phyloP scores from a whole-genome alignment of 495 filamentous ascomycete genomes.

The Penicillium taxi region DNA sequence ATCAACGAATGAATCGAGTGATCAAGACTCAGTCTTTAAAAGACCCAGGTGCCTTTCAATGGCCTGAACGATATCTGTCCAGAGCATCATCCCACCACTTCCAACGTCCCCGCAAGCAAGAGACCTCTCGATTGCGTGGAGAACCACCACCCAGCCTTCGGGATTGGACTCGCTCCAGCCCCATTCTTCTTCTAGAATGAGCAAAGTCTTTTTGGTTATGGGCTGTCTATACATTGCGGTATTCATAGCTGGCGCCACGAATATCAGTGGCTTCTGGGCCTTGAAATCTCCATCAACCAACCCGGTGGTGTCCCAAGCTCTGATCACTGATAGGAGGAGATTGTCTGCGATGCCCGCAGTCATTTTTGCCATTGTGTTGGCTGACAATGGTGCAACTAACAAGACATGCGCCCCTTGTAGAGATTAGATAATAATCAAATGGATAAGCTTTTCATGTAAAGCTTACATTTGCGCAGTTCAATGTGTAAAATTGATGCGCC shows the following conservation, averaged over 20 bases:
- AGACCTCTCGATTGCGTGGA: slow-evolving; percentile 60
- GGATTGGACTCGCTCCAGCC: slow-evolving; percentile 34
- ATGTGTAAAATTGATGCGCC: slow-evolving; percentile 67
- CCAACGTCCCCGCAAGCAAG: slow-evolving; percentile 80
- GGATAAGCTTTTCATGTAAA: too few species aligned
- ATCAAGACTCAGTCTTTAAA: slow-evolving; percentile 1
- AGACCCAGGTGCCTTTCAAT: slow-evolving; percentile 40
- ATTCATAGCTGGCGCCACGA: slow-evolving; percentile 64
- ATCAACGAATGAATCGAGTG: slow-evolving; percentile 4
- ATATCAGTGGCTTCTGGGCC: slow-evolving; percentile 20
- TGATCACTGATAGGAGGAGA: slow-evolving; percentile 61
- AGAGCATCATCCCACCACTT: slow-evolving; percentile 69
- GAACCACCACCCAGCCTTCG: slow-evolving; percentile 67
- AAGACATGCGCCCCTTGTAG: slow-evolving; percentile 61
- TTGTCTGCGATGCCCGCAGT: slow-evolving; percentile 58
- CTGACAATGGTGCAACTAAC: slow-evolving; percentile 68
- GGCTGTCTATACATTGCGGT: slow-evolving; percentile 88
- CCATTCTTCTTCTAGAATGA: slow-evolving; percentile 67
- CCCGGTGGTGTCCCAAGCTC: slow-evolving; percentile 80
- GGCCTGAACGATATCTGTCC: slow-evolving; percentile 57
- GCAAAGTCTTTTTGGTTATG: slow-evolving; percentile 62
- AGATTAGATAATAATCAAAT: too few species aligned
- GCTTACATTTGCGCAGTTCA: slow-evolving; percentile 50
- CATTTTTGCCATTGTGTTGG: slow-evolving; percentile 78
- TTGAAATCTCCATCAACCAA: slow-evolving; percentile 40